Evolutionary conservation across 192 early-diverging fungal genomes (phyloP), one percentile per base, ranked within the genome.

Genomic region (Coemansia sp.): DNA sequence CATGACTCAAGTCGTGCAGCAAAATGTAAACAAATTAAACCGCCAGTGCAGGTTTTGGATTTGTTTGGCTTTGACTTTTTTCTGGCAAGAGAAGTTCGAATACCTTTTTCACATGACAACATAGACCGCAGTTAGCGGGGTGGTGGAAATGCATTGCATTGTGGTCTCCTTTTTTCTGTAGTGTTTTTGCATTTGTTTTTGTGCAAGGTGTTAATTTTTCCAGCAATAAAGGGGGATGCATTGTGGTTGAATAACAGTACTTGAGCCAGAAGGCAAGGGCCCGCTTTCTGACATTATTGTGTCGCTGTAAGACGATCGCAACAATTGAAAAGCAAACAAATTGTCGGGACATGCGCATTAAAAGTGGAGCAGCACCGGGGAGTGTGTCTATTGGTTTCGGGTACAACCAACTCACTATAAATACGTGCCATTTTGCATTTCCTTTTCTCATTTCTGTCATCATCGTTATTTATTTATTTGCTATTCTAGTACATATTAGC

Each of bases 391-490:
- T 44, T 44, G 14, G 19, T 44, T 44, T 19, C 19, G 15, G 17
- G 41, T 14, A 14, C 19, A 19, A 15, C 19, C n/a, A 19, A 19
- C 19, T 36, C 34, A 36, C 13, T 36, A 36, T 36, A 36, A 36
- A 36, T 11, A 19, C 15, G 17, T 44, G 20, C 42, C 42, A 44
- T 19, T 19, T 29, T 36, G 14, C 13, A 34, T 56, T 57, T 30
- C 25, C 41, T 57, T 58, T 27, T 64, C 42, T 56, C 30, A 19
- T 28, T 67, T 14, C 17, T 42, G 27, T 22, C 20, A 22, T 56
- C 56, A 62, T 59, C 25, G 36, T 19, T 37, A 45, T 23, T 53
- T 57, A 57, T 34, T 50, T n/a, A n/a, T n/a, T n/a, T n/a, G n/a
- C 22, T 9, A 34, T 59, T 36, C 38, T 5, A 23, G 22, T 48